phyloP scores from a whole-genome alignment of 2,329 filamentous ascomycete genomes.

The Incumbomyces delicatus region DNA sequence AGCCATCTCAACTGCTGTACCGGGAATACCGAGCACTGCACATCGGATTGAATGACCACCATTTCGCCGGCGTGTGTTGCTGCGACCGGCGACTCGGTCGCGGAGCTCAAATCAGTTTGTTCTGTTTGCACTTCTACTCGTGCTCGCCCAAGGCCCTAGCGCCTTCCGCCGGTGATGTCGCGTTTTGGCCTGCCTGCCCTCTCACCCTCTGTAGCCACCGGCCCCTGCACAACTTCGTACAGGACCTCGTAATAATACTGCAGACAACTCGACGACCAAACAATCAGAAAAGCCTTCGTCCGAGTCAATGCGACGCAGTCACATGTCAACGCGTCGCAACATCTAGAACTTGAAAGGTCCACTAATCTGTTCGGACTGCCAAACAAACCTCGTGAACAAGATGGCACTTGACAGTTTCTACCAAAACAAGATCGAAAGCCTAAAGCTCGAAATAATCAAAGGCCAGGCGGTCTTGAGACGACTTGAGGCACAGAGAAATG shows the following conservation, averaged over 20 bases:
- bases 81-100: too few relatives aligned
- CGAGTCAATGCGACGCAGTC: too few relatives aligned
- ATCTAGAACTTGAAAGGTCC: too few relatives aligned
- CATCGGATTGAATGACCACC: not conserved
- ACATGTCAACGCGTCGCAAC: too few relatives aligned
- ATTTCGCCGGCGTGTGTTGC: too few relatives aligned
- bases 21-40: not conserved
- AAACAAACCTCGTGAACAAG: too few relatives aligned
- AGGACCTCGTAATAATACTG: too few relatives aligned
- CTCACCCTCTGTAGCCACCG: slow-evolving; percentile 20
- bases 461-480: slow-evolving; percentile 90
- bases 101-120: not conserved
- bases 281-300: too few relatives aligned
- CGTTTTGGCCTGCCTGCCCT: not conserved
- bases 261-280: slow-evolving; percentile 26
- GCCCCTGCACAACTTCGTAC: slow-evolving; percentile 22
- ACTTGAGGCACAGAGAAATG: slow-evolving; percentile 94
- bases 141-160: too few relatives aligned
- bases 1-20: slow-evolving; percentile 1
- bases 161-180: slow-evolving; percentile 3
- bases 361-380: too few relatives aligned
- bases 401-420: slow-evolving; percentile 99
- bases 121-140: not conserved
- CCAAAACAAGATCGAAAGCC: slow-evolving; percentile 99
- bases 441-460: slow-evolving; percentile 99